These are phyloP conservation scores for Daldinia decipiens DNA, from an alignment of 495 filamentous ascomycete genomes.

Conservation along the genomic window DNA sequence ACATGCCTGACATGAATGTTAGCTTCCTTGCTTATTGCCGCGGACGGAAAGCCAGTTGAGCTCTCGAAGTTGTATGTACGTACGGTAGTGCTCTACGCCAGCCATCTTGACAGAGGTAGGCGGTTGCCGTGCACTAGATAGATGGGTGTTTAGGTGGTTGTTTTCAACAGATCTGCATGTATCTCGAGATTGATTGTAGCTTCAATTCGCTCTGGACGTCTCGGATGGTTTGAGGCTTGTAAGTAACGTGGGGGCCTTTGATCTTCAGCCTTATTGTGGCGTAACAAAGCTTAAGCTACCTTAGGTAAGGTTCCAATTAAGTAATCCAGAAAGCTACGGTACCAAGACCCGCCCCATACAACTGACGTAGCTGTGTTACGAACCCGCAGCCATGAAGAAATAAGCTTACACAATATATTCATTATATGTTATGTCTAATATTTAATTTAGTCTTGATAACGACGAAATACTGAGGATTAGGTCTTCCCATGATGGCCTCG, in stretches of 20 bases:
- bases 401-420: too few relatives aligned
- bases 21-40: slow-evolving; percentile 33
- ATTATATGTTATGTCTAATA: too few relatives aligned
- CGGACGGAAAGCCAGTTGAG: not conserved
- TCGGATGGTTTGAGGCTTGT: slow-evolving; percentile 21
- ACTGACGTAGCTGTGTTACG: not conserved
- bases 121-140: slow-evolving; percentile 28
- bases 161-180: slow-evolving; percentile 17
- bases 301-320: not conserved
- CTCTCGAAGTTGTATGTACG: slow-evolving; percentile 16
- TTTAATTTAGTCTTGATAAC: too few relatives aligned
- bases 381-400: not conserved
- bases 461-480: too few relatives aligned
- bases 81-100: slow-evolving; percentile 56
- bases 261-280: slow-evolving; percentile 31
- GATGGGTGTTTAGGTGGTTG: slow-evolving; percentile 12
- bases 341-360: not conserved
- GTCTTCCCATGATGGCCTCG: not conserved
- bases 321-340: not conserved
- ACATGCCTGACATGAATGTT: slow-evolving; percentile 57
- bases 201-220: slow-evolving; percentile 34
- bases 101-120: slow-evolving; percentile 53
- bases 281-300: not conserved
- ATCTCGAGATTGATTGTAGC: slow-evolving; percentile 27
- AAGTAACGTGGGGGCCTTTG: slow-evolving; percentile 9